Conservation (phyloP, 2,329 filamentous ascomycete species). For the Fusarium sp. region DNA sequence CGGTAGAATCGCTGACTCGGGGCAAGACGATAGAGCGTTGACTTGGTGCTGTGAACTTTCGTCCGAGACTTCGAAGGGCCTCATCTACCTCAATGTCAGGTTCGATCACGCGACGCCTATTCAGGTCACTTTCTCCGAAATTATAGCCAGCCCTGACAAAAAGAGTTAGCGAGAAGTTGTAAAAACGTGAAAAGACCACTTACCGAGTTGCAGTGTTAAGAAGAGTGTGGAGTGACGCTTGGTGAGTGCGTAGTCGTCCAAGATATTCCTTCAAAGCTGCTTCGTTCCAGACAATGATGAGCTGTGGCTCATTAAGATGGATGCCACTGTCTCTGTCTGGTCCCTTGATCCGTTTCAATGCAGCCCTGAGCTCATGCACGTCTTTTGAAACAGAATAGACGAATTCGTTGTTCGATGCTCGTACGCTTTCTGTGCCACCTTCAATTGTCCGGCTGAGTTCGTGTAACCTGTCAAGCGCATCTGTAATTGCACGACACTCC, state of each 20-base stretch:
- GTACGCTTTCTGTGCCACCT: slow-evolving; percentile 31
- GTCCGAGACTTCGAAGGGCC: slow-evolving; percentile 41
- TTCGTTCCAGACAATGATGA: slow-evolving; percentile 47
- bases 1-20: slow-evolving; percentile 45
- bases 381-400: slow-evolving; percentile 45
- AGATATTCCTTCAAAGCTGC: slow-evolving; percentile 38
- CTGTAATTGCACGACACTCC: slow-evolving; percentile 43
- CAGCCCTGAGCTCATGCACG: slow-evolving; percentile 41
- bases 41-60: slow-evolving; percentile 41
- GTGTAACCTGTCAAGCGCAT: slow-evolving; percentile 43
- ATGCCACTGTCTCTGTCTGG: slow-evolving; percentile 46
- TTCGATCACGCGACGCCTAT: slow-evolving; percentile 45
- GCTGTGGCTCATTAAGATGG: slow-evolving; percentile 42
- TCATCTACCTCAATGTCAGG: slow-evolving; percentile 43
- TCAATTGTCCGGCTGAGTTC: slow-evolving; percentile 41
- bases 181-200: background rate
- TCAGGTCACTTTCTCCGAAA: slow-evolving; percentile 36
- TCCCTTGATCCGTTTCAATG: slow-evolving; percentile 43
- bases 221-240: slow-evolving; percentile 45
- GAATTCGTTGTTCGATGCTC: slow-evolving; percentile 44
- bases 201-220: slow-evolving; percentile 45
- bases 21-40: slow-evolving; percentile 41
- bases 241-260: slow-evolving; percentile 41
- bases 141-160: slow-evolving; percentile 33
- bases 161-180: slow-evolving; percentile 16